Evolutionary conservation across 345 rosid genomes (phyloP).

Genomic region (Syzygium jambos): DNA sequence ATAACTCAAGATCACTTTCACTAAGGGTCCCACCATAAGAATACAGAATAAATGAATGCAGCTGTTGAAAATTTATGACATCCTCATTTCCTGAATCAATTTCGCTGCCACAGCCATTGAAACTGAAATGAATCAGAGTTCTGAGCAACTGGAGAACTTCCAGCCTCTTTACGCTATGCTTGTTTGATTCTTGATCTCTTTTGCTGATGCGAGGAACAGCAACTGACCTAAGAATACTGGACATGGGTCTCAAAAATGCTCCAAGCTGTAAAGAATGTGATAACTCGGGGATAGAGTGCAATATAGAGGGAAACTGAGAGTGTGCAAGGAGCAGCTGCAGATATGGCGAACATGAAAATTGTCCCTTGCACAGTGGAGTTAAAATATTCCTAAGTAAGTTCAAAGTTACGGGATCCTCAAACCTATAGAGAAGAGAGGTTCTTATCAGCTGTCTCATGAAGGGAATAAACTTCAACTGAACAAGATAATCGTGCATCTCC

Average conservation of each 20-base stretch:
- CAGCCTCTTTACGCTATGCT: constrained; percentile 26
- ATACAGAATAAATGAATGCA: constrained; percentile 60
- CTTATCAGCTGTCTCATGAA: constrained; percentile 62
- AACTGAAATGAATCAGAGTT: constrained; percentile 31
- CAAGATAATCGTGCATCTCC: constrained; percentile 43
- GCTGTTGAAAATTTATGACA: constrained; percentile 58
- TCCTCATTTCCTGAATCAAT: constrained; percentile 30
- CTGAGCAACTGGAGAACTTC: constrained; percentile 71
- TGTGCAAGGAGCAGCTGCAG: constrained; percentile 69
- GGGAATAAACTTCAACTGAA: constrained; percentile 45
- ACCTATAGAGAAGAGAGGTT: constrained; percentile 62
- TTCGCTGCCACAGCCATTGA: constrained; percentile 2
- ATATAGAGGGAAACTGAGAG: constrained; percentile 64
- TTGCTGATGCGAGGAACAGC: constrained; percentile 21
- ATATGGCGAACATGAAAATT: constrained; percentile 37
- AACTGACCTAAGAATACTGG: constrained; percentile 63
- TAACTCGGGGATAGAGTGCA: constrained; percentile 30
- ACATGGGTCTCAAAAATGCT: constrained; percentile 51
- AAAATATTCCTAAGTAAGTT: constrained; percentile 42
- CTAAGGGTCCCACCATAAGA: constrained; percentile 83
- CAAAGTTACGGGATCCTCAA: constrained; percentile 62
- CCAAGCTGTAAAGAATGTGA: constrained; percentile 31
- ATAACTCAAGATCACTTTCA: constrained; percentile 69
- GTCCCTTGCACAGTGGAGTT: constrained; percentile 40
- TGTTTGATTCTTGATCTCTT: constrained; percentile 18